Evolutionary conservation across 495 filamentous ascomycete species (phyloP).

Genomic region (Venustampulla echinocandica): DNA sequence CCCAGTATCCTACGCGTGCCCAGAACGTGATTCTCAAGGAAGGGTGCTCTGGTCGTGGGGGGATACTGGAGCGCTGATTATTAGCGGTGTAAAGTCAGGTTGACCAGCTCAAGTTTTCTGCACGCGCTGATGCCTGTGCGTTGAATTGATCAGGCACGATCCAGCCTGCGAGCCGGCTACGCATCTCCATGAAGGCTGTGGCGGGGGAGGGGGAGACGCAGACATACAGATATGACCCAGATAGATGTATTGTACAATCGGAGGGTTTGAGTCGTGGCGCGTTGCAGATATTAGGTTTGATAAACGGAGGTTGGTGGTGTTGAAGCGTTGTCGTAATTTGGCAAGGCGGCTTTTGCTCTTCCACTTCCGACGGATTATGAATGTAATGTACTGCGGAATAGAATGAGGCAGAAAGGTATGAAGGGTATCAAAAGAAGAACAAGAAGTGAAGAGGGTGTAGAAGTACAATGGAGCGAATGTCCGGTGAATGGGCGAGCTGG

Average conservation of each 20-base stretch:
- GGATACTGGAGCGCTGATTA: constrained; percentile 5
- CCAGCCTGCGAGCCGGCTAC: constrained; percentile 12
- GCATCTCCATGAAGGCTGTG: neutral
- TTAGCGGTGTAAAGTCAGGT: constrained; percentile 9
- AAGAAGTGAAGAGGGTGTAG: constrained; percentile 14
- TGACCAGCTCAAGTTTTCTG: neutral
- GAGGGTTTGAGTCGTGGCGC: constrained; percentile 2
- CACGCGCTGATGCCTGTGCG: constrained; percentile 12
- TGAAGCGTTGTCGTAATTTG: constrained; percentile 15
- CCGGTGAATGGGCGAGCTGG: neutral
- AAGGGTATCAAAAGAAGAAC: constrained; percentile 22
- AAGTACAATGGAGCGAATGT: constrained; percentile 8
- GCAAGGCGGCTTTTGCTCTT: no score
- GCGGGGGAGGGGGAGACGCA: constrained; percentile 3
- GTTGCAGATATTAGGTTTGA: neutral
- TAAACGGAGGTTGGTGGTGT: constrained; percentile 3
- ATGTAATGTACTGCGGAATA: neutral
- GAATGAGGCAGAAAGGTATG: constrained; percentile 1
- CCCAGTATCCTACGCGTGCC: constrained; percentile 16
- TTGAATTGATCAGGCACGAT: constrained; percentile 5
- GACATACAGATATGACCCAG: constrained; percentile 8
- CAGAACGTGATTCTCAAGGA: constrained; percentile 17
- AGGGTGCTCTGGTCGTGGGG: constrained; percentile 2
- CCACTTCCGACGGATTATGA: constrained; percentile 5
- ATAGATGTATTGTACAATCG: constrained; percentile 15